Base-by-base conservation (phyloP, 805 yeast genomes). In the Wickerhamomyces silvicola region DNA sequence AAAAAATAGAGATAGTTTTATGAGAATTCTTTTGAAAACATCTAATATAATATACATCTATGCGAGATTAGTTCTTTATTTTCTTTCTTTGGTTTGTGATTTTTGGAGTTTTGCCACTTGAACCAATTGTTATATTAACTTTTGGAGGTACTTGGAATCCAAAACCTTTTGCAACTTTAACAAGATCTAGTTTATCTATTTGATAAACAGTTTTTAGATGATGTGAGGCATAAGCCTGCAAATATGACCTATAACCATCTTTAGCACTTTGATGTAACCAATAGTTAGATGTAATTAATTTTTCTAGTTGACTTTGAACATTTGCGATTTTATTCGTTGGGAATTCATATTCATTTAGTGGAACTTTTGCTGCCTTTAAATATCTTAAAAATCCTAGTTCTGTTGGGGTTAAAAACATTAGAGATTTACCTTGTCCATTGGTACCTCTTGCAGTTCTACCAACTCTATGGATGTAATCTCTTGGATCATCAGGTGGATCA, bases 401-500 rank as follows among this genome's bases (percentile, higher is more conserved):
- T 26, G 75, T 77, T 27, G 98, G 98, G 7, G 90, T 80, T 57
- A 92, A 70, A 60, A 92, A 92, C 97, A 92, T 88, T 41, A 92
- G 68, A 8, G 95, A 85, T 61, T 80, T 84, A 50, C 99, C 99
- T 55, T 79, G 80, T 36, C 95, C 97, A 30, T 73, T 55, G 10
- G 81, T 75, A 43, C 94, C 95, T 68, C 98, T 81, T 22, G 98
- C 99, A 18, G 99, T 92, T 70, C 99, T 81, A 45, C 99, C 99
- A 22, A 92, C 98, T 62, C 99, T 78, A 66, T 92, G 99, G 47
- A 92, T 92, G 59, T 92, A 92, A 63, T 92, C 97, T 65, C 97
- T 79, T 62, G 98, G 98, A 64, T 92, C 98, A 80, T 92, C 98
- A 58, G 98, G 98, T 35, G 98, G 98, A 60, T 92, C 99, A 54